These are phyloP conservation scores for Tylopilus rubrobrunneus DNA, from an alignment of 768 basidiomycete species.

Conservation along the genomic window DNA sequence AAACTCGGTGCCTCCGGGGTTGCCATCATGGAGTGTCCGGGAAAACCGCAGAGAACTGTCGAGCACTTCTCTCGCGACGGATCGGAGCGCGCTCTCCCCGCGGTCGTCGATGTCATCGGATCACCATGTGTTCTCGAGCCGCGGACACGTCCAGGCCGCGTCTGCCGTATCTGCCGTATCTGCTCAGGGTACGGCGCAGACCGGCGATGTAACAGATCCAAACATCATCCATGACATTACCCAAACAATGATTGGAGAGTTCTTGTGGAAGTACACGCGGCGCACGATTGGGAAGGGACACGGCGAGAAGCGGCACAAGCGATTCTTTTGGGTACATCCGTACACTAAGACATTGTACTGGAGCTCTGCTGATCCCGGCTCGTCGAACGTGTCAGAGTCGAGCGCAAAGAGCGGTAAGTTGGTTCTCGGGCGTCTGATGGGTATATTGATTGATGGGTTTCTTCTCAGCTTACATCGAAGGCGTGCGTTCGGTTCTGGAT, in stretches of 20 bases:
- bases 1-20: slow-evolving; percentile 37
- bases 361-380: slow-evolving; percentile 93
- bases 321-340: slow-evolving; percentile 99
- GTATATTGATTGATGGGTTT: slow-evolving; percentile 1
- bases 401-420: slow-evolving; percentile 94
- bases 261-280: slow-evolving; percentile 95
- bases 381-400: slow-evolving; percentile 81
- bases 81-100: slow-evolving; percentile 64
- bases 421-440: slow-evolving; percentile 5
- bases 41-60: slow-evolving; percentile 59
- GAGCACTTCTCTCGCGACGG: slow-evolving; percentile 66
- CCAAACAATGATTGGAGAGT: slow-evolving; percentile 99
- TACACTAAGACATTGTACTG: slow-evolving; percentile 98
- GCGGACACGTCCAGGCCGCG: slow-evolving; percentile 31
- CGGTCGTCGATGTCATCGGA: slow-evolving; percentile 84
- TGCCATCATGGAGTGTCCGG: slow-evolving; percentile 49
- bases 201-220: slow-evolving; percentile 71
- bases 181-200: slow-evolving; percentile 32
- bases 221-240: slow-evolving; percentile 93
- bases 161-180: slow-evolving; percentile 49
- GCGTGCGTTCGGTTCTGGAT: slow-evolving; percentile 87
- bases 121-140: slow-evolving; percentile 48
- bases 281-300: slow-evolving; percentile 85
- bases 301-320: slow-evolving; percentile 83
- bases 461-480: slow-evolving; percentile 81